Evolutionary conservation across 2,329 filamentous ascomycete species (phyloP), one percentile per base, ranked within the genome.

Genomic region (Kalmusia sp.): DNA sequence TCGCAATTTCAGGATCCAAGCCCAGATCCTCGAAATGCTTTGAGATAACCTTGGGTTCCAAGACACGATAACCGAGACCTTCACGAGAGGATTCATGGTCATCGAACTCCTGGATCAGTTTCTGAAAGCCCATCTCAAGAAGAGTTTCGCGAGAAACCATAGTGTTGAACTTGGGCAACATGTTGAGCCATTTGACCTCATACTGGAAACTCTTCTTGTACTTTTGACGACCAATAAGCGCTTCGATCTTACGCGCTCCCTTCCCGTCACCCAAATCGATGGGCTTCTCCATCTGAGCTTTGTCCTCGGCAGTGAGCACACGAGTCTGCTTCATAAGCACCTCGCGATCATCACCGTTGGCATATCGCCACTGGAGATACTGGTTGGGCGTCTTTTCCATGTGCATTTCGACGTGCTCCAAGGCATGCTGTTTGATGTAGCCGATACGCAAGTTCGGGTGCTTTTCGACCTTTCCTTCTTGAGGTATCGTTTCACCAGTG

Each of bases 121-220:
- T 99, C 78, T 85, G 83, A 80, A 96, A 99, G 19, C 95, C 95
- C 52, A 89, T 86, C 52, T 93, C 88, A 8, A 89, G 72, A 19
- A 99, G 84, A 0, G 93, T 99, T 78, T 99, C 95, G 45, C 95
- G 91, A 4, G 92, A 96, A 65, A 99, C 88, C 80, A 92, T 90
- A 55, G 86, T 87, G 84, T 99, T 99, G 84, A 89, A 81, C 83
- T 98, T 99, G 55, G 95, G 95, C 17, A 98, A 82, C 77, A 92
- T 85, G 60, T 86, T 84, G 58, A 88, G 80, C 95, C 95, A 99
- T 85, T 98, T 97, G 38, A 97, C 87, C 81, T 98, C 93, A 72
- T 98, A 98, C 82, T 97, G 93, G 85, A 96, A 97, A 34, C 89
- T 90, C 86, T 99, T 99, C 88, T 99, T 98, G 81, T 86, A 97